Percentiles rank a stretch among this genome's conserved stretches.
These are phyloP conservation scores for Bromus sterilis DNA, from an alignment of 176 grass and related monocot species.

Conservation along the genomic window DNA sequence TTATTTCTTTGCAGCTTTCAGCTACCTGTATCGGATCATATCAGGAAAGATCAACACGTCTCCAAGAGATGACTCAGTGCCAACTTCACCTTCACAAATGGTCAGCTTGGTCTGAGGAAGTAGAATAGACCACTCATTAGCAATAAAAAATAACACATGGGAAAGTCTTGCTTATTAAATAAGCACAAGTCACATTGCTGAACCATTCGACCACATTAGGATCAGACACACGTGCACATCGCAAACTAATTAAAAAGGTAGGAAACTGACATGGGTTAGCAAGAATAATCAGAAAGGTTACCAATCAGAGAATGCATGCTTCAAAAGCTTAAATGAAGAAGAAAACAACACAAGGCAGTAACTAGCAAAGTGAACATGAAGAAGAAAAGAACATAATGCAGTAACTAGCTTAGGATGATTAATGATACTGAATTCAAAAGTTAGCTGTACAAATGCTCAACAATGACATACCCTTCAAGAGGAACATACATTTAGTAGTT, in stretches of 20 bases:
- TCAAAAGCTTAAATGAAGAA: neutral
- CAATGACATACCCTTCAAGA: neutral
- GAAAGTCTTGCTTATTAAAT: neutral
- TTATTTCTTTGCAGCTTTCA: constrained; percentile 18
- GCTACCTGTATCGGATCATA: constrained; percentile 96
- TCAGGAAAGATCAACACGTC: constrained; percentile 97
- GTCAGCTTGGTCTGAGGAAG: constrained; percentile 62
- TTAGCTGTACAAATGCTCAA: neutral
- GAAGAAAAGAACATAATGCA: neutral
- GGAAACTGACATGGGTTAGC: neutral
- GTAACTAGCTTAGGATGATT: neutral
- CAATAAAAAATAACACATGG: constrained; percentile 14
- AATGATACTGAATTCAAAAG: too few species aligned
- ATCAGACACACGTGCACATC: neutral
- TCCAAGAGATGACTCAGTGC: constrained; percentile 88
- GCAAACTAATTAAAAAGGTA: neutral
- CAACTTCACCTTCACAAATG: constrained; percentile 94
- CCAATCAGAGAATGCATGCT: neutral
- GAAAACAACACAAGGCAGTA: neutral
- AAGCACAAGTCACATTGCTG: neutral
- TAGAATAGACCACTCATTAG: constrained; percentile 10
- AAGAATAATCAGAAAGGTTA: neutral
- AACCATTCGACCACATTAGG: neutral
- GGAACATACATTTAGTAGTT: neutral
- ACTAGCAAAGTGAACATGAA: neutral